Evolutionary conservation across 306 rosid genomes (phyloP).

Genomic region (Ochetophila trinervis): DNA sequence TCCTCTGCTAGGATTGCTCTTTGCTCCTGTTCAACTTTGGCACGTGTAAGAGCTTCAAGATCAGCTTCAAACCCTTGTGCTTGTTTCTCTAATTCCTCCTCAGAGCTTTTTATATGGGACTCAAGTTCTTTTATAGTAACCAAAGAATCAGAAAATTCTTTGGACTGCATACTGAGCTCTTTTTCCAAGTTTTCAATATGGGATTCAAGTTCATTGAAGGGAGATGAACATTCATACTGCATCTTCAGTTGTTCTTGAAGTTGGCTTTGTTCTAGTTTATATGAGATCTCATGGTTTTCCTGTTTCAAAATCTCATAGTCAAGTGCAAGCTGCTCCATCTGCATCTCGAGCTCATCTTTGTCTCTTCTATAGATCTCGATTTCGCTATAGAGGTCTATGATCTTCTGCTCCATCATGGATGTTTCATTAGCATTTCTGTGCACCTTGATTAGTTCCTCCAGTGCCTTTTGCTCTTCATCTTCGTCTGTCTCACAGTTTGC

Average conservation of each 20-base stretch:
- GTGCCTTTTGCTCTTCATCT: slow-evolving; percentile 77
- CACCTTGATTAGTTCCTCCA: slow-evolving; percentile 66
- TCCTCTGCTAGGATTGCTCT: slow-evolving; percentile 92
- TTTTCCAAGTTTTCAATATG: slow-evolving; percentile 62
- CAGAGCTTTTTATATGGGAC: slow-evolving; percentile 54
- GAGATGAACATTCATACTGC: slow-evolving; percentile 69
- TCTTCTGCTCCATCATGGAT: slow-evolving; percentile 58
- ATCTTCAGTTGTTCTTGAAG: slow-evolving; percentile 78
- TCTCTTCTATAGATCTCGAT: slow-evolving; percentile 81
- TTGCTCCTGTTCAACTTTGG: slow-evolving; percentile 84
- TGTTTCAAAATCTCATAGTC: slow-evolving; percentile 97
- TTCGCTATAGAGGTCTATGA: slow-evolving; percentile 70
- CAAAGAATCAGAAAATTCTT: slow-evolving; percentile 67
- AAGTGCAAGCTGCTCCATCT: slow-evolving; percentile 94
- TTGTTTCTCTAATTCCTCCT: slow-evolving; percentile 74
- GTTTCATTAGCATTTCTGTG: slow-evolving; percentile 51
- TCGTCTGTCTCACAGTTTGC: slow-evolving; percentile 44
- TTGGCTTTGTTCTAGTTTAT: slow-evolving; percentile 84
- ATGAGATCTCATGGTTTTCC: slow-evolving; percentile 76
- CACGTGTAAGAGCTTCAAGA: slow-evolving; percentile 54
- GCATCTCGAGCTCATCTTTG: slow-evolving; percentile 94
- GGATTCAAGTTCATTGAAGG: slow-evolving; percentile 55
- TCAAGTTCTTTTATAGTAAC: slow-evolving; percentile 65
- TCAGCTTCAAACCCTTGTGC: slow-evolving; percentile 66
- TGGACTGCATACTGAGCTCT: slow-evolving; percentile 64